Base-by-base conservation (phyloP, 306 rosid species). In the Cyclanthera cordifolia region DNA sequence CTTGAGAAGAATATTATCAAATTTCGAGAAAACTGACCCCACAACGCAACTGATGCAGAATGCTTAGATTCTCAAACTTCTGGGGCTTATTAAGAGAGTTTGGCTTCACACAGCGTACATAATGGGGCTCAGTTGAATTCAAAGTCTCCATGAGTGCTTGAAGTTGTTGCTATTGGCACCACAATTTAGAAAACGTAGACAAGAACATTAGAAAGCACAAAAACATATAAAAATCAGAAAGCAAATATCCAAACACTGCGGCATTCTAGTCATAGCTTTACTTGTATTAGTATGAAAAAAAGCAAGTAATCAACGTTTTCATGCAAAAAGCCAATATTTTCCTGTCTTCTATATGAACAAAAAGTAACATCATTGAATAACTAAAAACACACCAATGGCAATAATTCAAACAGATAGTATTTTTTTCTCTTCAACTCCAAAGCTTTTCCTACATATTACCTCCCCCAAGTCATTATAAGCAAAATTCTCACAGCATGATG, bases 141-240 rank as follows among this genome's bases (percentile, higher is more conserved):
- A 93, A 90, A 64, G 88, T 87, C 88, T 87, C 91, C 98, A 93
- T 93, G 72, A 93, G 86, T n/a, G 98, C 85, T 78, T 89, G 95
- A 67, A 89, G 98, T 93, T 93, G 98, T 83, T 87, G 98, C 98
- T 93, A 67, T 76, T 73, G 65, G 78, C 74, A 71, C 50, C 70
- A 20, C 15, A 53, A 74, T 15, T 50, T 5, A 56, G 12, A 54
- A 48, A 56, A 69, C 46, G 65, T 72, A 55, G 30, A 39, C 52
- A 19, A 55, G 43, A 53, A 58, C 17, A 61, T 83, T 68, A 70
- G 57, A 58, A 57, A 66, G 70, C 66, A 57, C 63, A 75, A 66
- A 25, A 34, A 59, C 63, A 71, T 14, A 41, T 54, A 23, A 37
- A 23, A 54, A 43, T 39, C 5, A 39, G 14, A 3, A 6, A 52